phyloP scores from a whole-genome alignment of 73 alveolate genomes.

The Breviolum minutum region DNA sequence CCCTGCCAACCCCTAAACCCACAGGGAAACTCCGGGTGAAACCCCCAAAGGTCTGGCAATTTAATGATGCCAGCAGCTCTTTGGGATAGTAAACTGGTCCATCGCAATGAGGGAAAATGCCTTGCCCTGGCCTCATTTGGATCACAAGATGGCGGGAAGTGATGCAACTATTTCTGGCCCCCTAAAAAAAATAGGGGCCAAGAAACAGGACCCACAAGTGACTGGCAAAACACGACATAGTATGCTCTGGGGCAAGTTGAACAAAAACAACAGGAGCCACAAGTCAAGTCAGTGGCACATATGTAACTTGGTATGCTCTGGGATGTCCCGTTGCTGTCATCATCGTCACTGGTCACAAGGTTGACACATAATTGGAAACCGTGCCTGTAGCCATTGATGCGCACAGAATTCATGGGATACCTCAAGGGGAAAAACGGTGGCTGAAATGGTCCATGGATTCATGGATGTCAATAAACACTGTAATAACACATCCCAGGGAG shows the following conservation, averaged over 20 bases:
- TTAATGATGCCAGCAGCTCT: not conserved
- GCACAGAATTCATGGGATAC: slow-evolving; percentile 89
- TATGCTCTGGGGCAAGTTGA: too few species aligned
- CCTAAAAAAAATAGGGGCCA: too few species aligned
- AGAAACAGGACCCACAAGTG: too few species aligned
- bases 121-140: slow-evolving; percentile 80
- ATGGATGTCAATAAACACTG: too few species aligned
- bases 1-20: too few species aligned
- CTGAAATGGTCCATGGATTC: not conserved
- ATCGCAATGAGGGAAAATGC: slow-evolving; percentile 89
- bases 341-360: too few species aligned
- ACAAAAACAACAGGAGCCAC: too few species aligned
- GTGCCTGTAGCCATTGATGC: slow-evolving; percentile 85
- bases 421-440: not conserved
- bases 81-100: slow-evolving; percentile 93
- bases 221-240: too few species aligned
- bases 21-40: not conserved
- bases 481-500: not conserved
- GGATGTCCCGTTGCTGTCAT: too few species aligned
- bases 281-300: not conserved
- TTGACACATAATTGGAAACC: too few species aligned
- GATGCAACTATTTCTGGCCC: too few species aligned
- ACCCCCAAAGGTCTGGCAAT: not conserved
- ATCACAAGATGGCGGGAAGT: not conserved
- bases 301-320: not conserved